These are phyloP conservation scores for Dictyostelium capitatum DNA, from an alignment of 78 protist genomes.

Conservation along the genomic window DNA sequence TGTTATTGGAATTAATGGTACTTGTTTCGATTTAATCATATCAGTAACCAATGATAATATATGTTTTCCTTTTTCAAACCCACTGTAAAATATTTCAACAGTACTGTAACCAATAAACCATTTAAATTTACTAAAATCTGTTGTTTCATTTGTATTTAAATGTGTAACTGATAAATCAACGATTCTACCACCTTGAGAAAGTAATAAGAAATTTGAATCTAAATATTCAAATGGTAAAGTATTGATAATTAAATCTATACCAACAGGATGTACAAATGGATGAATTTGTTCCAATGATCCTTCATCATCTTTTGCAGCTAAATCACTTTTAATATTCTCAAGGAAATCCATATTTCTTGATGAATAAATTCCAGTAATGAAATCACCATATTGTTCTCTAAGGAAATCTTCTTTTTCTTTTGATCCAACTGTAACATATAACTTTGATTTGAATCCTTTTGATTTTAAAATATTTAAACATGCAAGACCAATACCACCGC, in stretches of 20 bases:
- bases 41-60: background rate
- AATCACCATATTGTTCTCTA: background rate
- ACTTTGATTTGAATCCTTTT: slow-evolving; percentile 68
- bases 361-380: slow-evolving; percentile 68
- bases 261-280: background rate
- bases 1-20: background rate
- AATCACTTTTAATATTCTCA: background rate
- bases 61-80: background rate
- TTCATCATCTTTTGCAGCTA: background rate
- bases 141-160: slow-evolving; percentile 13
- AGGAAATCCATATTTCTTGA: background rate
- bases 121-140: slow-evolving; percentile 35
- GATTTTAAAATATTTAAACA: slow-evolving; percentile 86
- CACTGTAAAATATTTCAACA: slow-evolving; percentile 7
- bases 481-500: slow-evolving; percentile 93
- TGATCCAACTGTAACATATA: slow-evolving; percentile 51
- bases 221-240: slow-evolving; percentile 51
- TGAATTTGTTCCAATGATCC: background rate
- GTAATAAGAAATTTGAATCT: slow-evolving; percentile 27
- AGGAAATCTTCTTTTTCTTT: slow-evolving; percentile 49
- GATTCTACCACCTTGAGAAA: slow-evolving; percentile 63
- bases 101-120: background rate
- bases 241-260: slow-evolving; percentile 82
- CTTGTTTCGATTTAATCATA: background rate
- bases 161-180: slow-evolving; percentile 69